Evolutionary conservation across 176 grass and related monocot species (phyloP), one percentile per base, ranked within the genome.

Genomic region (Tuctoria greenei): DNA sequence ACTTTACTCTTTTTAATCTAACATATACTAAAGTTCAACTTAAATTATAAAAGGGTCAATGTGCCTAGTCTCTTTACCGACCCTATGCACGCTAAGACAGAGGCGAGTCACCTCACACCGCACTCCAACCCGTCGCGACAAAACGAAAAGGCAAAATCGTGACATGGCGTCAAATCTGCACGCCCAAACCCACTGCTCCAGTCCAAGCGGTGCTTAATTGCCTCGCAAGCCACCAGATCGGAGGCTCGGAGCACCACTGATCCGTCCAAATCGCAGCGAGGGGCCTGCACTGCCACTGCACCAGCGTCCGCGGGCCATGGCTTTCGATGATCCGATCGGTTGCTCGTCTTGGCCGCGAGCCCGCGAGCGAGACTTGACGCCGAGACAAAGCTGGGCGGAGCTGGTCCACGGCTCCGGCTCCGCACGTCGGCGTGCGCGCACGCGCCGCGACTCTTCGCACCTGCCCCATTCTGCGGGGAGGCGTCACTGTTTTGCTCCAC

Each of bases 81-180:
- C n/a, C n/a, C n/a, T n/a, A 39, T 59, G 39, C 60, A 17, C 68
- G 83, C 71, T 3, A 59, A 71, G 83, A 59, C 44, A 26, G 60
- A 1, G 61, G 23, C 6, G 5, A 1, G 41, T 17, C 15, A 79
- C 31, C 83, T 47, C 40, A 66, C 55, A 38, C 50, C 28, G 18
- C 61, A 21, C 75, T 51, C 40, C 31, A 31, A 2, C 9, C 60
- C 44, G 4, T 11, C 7, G 4, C 21, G 23, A 35, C 21, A 35
- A 18, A 31, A 35, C 21, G 17, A n/a, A 10, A 62, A 46, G 26
- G 25, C 40, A 61, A 62, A 62, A 39, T 31, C 1, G 18, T 79
- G 76, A 34, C 51, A 24, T 79, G 76, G 23, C 18, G 51, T 21
- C 74, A 72, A 66, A 78, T 72, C 67, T 46, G 39, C 52, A 61